These are phyloP conservation scores for Fraxinus xanthoxyloides DNA, from an alignment of 305 asterid species.

Conservation along the genomic window DNA sequence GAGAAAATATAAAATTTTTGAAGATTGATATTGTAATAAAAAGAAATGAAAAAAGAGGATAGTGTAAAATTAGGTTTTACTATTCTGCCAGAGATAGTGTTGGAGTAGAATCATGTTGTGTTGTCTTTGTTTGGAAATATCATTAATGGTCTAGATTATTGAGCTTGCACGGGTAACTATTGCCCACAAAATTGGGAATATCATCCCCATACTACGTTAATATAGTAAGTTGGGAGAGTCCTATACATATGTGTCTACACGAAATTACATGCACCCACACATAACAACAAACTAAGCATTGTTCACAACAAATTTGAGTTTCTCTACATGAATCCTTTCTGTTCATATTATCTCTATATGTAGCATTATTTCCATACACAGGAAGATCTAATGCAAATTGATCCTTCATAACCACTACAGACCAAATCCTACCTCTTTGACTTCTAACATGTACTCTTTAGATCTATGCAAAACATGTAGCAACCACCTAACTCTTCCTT, in stretches of 20 bases:
- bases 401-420: background rate
- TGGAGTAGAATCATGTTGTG: background rate
- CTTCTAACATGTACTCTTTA: background rate
- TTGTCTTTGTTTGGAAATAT: background rate
- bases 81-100: background rate
- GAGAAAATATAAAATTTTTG: background rate
- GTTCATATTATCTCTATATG: background rate
- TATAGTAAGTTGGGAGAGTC: background rate
- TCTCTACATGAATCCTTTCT: background rate
- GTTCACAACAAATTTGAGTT: background rate
- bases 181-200: background rate
- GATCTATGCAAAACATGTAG: background rate
- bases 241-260: background rate
- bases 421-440: background rate
- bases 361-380: background rate
- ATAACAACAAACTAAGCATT: background rate
- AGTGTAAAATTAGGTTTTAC: background rate
- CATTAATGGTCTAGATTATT: background rate
- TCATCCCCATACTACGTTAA: background rate
- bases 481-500: background rate
- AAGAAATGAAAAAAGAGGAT: background rate
- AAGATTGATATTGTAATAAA: background rate
- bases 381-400: background rate
- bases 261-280: background rate
- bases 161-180: background rate